phyloP scores from a whole-genome alignment of 192 early-diverging fungal genomes.

The Haplosporangium gracile region DNA sequence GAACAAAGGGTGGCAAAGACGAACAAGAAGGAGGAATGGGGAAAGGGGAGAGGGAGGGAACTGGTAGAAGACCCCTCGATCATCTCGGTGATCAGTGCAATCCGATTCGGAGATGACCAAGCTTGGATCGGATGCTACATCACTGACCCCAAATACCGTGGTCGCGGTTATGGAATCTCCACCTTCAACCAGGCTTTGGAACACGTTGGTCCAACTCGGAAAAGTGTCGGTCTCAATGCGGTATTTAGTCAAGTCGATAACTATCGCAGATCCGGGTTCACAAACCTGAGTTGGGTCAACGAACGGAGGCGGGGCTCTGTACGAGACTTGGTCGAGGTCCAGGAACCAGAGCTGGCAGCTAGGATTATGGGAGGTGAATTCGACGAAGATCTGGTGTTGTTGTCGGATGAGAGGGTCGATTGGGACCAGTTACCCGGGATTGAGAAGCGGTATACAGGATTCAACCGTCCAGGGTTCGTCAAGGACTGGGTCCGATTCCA shows the following conservation, averaged over 20 bases:
- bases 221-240: constrained; percentile 3
- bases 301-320: background rate
- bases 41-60: background rate
- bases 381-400: constrained; percentile 6
- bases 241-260: constrained; percentile 1
- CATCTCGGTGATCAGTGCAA: constrained; percentile 8
- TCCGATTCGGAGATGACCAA: constrained; percentile 16
- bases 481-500: constrained; percentile 42
- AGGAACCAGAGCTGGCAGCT: background rate
- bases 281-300: background rate
- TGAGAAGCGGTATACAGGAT: constrained; percentile 29
- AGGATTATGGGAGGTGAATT: background rate
- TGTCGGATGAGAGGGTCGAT: constrained; percentile 24
- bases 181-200: background rate
- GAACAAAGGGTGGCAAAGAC: background rate
- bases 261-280: constrained; percentile 12
- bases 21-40: background rate
- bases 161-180: constrained; percentile 23
- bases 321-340: background rate
- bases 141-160: constrained; percentile 20
- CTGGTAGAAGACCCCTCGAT: background rate
- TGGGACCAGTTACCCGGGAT: constrained; percentile 16
- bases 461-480: constrained; percentile 29
- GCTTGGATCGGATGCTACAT: constrained; percentile 41
- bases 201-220: background rate